Conservation (phyloP, 495 filamentous ascomycete species). For the Neurospora sp. region DNA sequence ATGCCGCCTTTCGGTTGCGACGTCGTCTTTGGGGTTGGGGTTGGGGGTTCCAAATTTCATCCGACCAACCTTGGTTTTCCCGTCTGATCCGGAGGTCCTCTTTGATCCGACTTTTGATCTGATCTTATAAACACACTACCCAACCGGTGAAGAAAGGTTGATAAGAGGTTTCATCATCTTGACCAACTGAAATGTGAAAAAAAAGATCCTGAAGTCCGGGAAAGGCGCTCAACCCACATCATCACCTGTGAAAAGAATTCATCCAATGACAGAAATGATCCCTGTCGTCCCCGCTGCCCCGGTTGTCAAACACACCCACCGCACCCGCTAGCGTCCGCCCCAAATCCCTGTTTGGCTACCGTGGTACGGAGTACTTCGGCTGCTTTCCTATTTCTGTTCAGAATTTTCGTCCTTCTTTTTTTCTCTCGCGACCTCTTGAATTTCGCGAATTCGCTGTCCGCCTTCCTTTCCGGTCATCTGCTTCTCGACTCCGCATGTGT, state of each 20-base stretch:
- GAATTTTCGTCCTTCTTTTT: background rate
- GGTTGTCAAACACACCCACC: background rate
- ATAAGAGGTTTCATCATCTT: background rate
- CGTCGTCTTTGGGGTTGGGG: background rate
- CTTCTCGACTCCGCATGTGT: background rate
- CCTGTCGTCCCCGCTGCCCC: background rate
- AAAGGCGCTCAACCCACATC: constrained; percentile 1
- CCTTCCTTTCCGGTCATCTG: background rate
- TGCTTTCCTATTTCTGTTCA: background rate
- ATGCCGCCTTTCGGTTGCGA: background rate
- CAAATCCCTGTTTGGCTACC: background rate
- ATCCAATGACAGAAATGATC: background rate
- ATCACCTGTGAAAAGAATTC: constrained; percentile 10
- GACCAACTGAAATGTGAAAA: background rate
- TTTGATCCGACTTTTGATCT: background rate
- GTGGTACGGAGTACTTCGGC: background rate
- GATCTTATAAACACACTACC: background rate
- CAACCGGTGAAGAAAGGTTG: background rate
- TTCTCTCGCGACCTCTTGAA: background rate
- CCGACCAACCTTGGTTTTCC: background rate
- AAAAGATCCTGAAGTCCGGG: background rate
- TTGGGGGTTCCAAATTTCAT: background rate
- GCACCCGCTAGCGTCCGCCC: background rate
- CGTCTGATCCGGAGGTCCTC: background rate
- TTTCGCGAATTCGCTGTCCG: background rate